These are phyloP conservation scores for Takakia lepidozioides DNA, from an alignment of 225 moss, liverwort and hornwort species.

Conservation along the genomic window DNA sequence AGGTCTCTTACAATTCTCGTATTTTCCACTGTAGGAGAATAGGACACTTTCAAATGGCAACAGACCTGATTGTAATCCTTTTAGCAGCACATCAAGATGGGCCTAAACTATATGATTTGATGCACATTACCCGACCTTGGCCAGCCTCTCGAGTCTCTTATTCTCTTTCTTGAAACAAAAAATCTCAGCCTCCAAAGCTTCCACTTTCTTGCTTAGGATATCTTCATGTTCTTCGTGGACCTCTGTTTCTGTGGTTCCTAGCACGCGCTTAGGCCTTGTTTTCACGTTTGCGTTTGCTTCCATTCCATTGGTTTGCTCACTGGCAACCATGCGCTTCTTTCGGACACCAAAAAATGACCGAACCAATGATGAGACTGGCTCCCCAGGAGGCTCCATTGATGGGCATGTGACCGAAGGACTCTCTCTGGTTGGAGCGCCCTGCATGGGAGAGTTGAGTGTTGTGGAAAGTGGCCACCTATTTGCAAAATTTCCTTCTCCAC, in stretches of 20 bases:
- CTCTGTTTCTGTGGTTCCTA: slow-evolving; percentile 8
- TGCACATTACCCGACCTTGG: slow-evolving; percentile 14
- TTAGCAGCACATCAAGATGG: neutral
- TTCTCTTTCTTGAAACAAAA: slow-evolving; percentile 36
- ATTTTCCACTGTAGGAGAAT: too few species aligned
- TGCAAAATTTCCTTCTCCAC: too few species aligned
- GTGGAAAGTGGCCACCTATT: too few species aligned
- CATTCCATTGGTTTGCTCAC: slow-evolving; percentile 10
- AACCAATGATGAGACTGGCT: slow-evolving; percentile 28
- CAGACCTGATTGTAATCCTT: too few species aligned
- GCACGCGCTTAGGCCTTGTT: slow-evolving; percentile 4
- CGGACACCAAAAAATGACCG: slow-evolving; percentile 40
- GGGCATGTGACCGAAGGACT: slow-evolving; percentile 3
- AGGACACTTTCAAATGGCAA: too few species aligned
- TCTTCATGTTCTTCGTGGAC: slow-evolving; percentile 16
- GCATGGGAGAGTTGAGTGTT: slow-evolving; percentile 5
- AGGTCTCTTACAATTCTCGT: neutral
- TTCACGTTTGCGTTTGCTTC: slow-evolving; percentile 4
- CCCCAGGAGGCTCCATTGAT: slow-evolving; percentile 13
- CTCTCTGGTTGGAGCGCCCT: slow-evolving; percentile 13
- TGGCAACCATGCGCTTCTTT: slow-evolving; percentile 19
- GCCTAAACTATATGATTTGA: neutral
- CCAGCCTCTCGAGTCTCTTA: slow-evolving; percentile 30
- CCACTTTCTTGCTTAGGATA: slow-evolving; percentile 25
- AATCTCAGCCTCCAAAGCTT: slow-evolving; percentile 39